Base-by-base conservation (phyloP, 2,329 filamentous ascomycete species). In the Thelonectria discophora region DNA sequence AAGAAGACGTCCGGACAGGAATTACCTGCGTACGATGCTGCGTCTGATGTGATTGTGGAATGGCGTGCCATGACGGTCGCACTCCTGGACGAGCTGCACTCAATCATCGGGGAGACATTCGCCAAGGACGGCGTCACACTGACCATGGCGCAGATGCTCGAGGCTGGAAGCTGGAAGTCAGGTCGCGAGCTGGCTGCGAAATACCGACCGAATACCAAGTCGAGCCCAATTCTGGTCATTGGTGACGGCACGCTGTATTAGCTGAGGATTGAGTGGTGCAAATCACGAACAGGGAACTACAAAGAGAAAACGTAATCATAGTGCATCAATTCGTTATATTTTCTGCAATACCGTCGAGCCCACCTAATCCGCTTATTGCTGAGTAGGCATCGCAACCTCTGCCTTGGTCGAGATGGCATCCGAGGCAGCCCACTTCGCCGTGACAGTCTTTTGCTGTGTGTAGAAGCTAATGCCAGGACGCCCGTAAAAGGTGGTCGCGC, bases 231-330 rank as follows among this genome's bases (percentile, higher is more conserved):
- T 73, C 88, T 93, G 81, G 93, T 94, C 69, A 79, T 90, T 59
- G 91, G 90, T 63, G 91, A 94, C 75, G 91, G 91, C 64, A 94
- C 91, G 32, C 87, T 94, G 67, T 94, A 93, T 76, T 94, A 86
- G 47, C 27, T 15, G 34, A 37, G 7, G 34, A 37, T 13, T 4
- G 34, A 37, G 34, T 37, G 11, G 15, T 11, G 12, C 15, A 37
- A 12, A 37, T 37, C 34, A 37, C 34, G 11, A 37, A 12, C 34
- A 37, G 15, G 11, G 34, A 5, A 15, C 27, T 10, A 5, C 27
- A 37, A 37, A 2, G 15, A 13, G 12, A 37, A 37, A 13, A 37
- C 34, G 11, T 13, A 15, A 37, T 15, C 34, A 37, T 11, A 11
- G 6, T 37, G 34, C 34, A 37, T 37, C 15, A 15, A 11, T 37